Evolutionary conservation across 768 basidiomycete species (phyloP), one percentile per base, ranked within the genome.

Genomic region (Mrakia frigida): DNA sequence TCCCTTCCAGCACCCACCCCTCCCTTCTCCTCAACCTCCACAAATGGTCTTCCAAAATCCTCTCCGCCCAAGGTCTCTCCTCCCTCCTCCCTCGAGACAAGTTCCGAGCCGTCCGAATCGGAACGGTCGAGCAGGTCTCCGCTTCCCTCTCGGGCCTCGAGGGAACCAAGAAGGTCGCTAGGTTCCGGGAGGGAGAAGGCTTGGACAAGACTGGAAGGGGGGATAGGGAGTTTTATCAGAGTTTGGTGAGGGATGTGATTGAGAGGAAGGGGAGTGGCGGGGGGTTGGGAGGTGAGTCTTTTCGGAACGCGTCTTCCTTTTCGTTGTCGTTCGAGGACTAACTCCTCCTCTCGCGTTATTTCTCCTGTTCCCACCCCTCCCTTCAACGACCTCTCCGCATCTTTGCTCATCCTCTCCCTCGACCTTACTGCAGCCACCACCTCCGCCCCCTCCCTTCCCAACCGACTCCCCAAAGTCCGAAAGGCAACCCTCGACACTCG

Each of bases 41-140:
- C 53, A 98, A 98, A 83, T 99, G 97, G 97, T 97, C 94, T 14
- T 87, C 90, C 35, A 99, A 98, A 85, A 91, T 98, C 53, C 92
- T 94, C 81, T 92, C 95, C 0, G 94, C 97, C 88, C 94, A 2
- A 90, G 93, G 16, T 89, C 90, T 10, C 72, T 83, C 18, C 80
- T 89, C 87, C 59, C 88, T 92, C 18, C 86, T 90, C 7, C 89
- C 90, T 60, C 88, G 87, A 18, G 90, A 88, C 85, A 81, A 85
- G 76, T 85, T 86, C 86, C 56, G 88, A 87, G 81, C 86, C 84
- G 69, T 83, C 85, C 73, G 91, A 89, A 81, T 80, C 16, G 80
- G 81, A 31, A 88, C 90, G 6, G 87, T 90, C 6, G 88, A 92
- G 80, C 86, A 93, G 53, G 88, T 96, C 65, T 91, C 93, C 78